Evolutionary conservation across 306 rosid species (phyloP), one percentile per base, ranked within the genome.

Genomic region (Vigna reflexopilosa): DNA sequence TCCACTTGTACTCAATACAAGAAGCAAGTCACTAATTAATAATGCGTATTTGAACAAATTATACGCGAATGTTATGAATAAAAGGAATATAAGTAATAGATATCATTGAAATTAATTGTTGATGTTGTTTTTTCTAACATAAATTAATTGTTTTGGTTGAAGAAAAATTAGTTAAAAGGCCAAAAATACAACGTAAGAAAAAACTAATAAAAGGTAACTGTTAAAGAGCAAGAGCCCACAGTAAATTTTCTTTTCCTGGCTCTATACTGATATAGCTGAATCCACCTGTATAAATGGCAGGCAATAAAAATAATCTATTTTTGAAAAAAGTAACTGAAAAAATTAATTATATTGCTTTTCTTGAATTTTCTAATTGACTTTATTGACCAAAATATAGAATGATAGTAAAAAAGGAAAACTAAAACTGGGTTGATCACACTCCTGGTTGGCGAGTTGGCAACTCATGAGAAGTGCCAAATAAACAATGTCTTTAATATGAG

Each of bases 121-220:
- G 0, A 38, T 1, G 0, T 7, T 40, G 2, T 7, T 40, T 40
- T 40, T 40, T 40, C 2, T 7, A 40, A 40, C 11, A 40, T 40
- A 8, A 40, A 9, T 8, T 40, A 40, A 42, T 9, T 42, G 10
- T 30, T 30, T 3, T 30, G 5, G 32, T 28, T 11, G 50, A 45
- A 45, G 14, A 28, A 70, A 48, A 49, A 4, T 16, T 42, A 55
- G 26, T 12, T 24, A 4, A 22, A 73, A 19, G 22, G 1, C 54
- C n/a, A 26, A 9, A 26, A 16, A 28, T 28, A 59, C 9, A 9
- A 45, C 3, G n/a, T 28, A 59, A 26, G 2, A 26, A 26, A 26
- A 24, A 72, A 17, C 65, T 36, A 72, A 54, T 32, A 55, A 56
- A 59, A 59, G 45, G 69, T 11, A n/a, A 75, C 48, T 4, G 15